These are phyloP conservation scores for Euryodendron excelsum DNA, from an alignment of 148 eudicot species.

Conservation along the genomic window DNA sequence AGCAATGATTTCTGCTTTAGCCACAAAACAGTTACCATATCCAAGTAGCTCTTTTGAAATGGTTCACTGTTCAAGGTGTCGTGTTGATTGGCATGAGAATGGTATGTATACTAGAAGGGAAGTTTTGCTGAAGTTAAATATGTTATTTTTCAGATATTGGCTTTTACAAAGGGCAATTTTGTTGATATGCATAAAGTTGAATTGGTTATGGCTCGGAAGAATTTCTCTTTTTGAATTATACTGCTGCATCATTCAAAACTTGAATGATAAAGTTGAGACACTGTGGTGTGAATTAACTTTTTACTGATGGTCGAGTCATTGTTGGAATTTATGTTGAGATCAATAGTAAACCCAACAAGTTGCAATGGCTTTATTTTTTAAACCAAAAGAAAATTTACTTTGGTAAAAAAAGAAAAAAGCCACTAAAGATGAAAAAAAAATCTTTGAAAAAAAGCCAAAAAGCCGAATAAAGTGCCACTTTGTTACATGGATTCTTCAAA, in stretches of 20 bases:
- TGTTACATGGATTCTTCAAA: no score
- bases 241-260: neutral
- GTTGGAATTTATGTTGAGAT: neutral
- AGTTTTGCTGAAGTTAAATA: neutral
- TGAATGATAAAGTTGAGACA: neutral
- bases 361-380: no score
- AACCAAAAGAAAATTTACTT: no score
- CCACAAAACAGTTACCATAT: constrained; percentile 92
- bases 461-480: no score
- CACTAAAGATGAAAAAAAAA: no score
- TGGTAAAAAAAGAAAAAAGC: no score
- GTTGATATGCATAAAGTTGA: neutral
- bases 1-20: constrained; percentile 86
- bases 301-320: neutral
- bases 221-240: neutral
- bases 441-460: no score
- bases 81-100: constrained; percentile 93
- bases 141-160: neutral
- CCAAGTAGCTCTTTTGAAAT: constrained; percentile 87
- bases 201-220: neutral
- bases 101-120: constrained; percentile 38
- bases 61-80: constrained; percentile 97
- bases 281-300: neutral
- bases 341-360: neutral
- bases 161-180: neutral